Base-by-base conservation (phyloP, 495 filamentous ascomycete genomes). In the Neurospora africana region DNA sequence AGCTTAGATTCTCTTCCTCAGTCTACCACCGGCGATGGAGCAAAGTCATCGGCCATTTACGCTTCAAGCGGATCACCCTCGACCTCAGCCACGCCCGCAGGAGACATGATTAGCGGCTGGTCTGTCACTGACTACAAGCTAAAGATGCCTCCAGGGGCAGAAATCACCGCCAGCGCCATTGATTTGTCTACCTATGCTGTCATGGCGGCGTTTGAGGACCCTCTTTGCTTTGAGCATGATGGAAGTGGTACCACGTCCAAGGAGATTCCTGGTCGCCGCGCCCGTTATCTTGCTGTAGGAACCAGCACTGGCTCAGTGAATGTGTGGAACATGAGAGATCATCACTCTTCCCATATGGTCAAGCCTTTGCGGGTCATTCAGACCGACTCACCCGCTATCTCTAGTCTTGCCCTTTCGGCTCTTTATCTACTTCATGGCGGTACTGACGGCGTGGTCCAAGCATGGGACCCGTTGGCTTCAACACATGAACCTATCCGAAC, bases 391-490 rank as follows among this genome's bases (percentile, higher is more conserved):
- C 94, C 95, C 1, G 86, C 92, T 75, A 89, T 99, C 13, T 91
- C 95, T 11, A 93, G 88, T 74, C 81, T 99, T n/a, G 95, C 91
- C 7, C 78, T 97, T 27, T 92, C 94, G 2, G 93, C 94, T 13
- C 84, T 98, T 9, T 93, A 95, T 76, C 81, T 99, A 35, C 91
- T 98, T 2, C 93, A 97, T 79, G 95, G 95, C 36, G 95, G 95
- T 58, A 97, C 92, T 74, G 95, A 99, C 79, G 95, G 95, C 11
- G 87, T 98, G 9, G 94, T 98, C 9, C 95, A 98, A 78, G 92
- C 93, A 7, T 99, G 96, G 96, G 95, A 99, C 84, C 93, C 92
- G 27, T 82, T 99, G 33, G 93, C 91, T 3, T 98, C 95, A 0
- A 91, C 87, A 7, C 82, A 87, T 11, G 87, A 89, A 33, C 93